These are phyloP conservation scores for Panicum miliaceum DNA, from an alignment of 176 grass and related monocot species.

Conservation along the genomic window DNA sequence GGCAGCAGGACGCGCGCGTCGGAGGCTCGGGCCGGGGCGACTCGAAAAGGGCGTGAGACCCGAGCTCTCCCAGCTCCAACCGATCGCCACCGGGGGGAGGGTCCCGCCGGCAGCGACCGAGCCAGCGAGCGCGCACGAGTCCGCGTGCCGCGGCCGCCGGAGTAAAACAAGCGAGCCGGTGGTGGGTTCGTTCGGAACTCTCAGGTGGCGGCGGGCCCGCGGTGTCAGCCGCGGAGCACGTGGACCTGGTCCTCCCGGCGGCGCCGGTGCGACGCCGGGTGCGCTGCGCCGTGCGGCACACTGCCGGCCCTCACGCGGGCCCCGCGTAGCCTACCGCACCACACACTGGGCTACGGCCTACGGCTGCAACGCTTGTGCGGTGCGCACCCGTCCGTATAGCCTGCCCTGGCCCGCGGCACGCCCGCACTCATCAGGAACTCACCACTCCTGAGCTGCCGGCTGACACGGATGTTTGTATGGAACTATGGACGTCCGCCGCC, in stretches of 20 bases:
- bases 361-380: neutral
- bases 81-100: neutral
- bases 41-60: constrained; percentile 30
- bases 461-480: constrained; percentile 8
- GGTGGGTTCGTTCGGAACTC: neutral
- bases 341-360: neutral
- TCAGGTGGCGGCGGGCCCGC: constrained; percentile 4
- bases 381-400: neutral
- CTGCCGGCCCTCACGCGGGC: neutral
- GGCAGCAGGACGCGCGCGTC: constrained; percentile 27
- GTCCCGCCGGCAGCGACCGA: constrained; percentile 16
- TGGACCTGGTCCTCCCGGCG: constrained; percentile 11
- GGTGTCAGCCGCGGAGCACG: neutral
- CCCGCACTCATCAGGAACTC: too few species aligned
- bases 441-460: neutral
- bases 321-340: neutral
- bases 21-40: constrained; percentile 37
- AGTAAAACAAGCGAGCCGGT: neutral
- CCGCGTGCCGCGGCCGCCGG: neutral
- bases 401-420: too few species aligned
- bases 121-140: neutral
- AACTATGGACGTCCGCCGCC: neutral
- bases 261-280: neutral
- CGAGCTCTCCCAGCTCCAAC: neutral
- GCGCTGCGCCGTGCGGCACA: constrained; percentile 20